Percentiles rank a stretch among this genome's conserved stretches.
These are phyloP conservation scores for Vanderwaltozyma verrucispora DNA, from an alignment of 805 yeast genomes.

Conservation along the genomic window DNA sequence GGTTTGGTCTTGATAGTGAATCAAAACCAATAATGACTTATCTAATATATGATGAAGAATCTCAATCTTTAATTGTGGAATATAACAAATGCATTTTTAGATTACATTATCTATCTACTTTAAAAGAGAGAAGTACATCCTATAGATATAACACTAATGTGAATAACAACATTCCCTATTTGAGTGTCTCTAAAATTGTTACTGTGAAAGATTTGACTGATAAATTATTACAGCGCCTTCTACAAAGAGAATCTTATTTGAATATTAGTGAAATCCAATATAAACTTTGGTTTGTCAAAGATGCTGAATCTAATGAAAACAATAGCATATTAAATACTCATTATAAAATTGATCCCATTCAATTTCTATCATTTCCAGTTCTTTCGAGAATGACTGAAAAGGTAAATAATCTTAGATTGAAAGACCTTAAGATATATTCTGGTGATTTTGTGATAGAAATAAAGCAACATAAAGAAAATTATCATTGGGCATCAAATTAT, in stretches of 20 bases:
- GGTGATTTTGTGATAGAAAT: conserved; percentile 30
- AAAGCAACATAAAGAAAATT: conserved; percentile 15
- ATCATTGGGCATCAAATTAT: conserved; percentile 32
- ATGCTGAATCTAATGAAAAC: conserved; percentile 4
- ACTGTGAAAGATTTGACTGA: conserved; percentile 22
- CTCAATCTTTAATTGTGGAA: conserved; percentile 26
- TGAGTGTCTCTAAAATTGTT: conserved; percentile 29
- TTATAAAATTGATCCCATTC: conserved; percentile 20
- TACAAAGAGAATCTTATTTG: conserved; percentile 13
- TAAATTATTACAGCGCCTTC: conserved; percentile 14
- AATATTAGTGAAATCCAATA: conserved; percentile 8
- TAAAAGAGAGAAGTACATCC: conserved; percentile 5
- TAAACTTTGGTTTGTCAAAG: conserved; percentile 21
- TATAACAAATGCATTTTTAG: conserved; percentile 30
- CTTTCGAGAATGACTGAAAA: conserved; percentile 19
- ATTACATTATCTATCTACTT: conserved; percentile 25
- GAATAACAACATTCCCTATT: conserved; percentile 16
- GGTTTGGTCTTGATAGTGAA: conserved; percentile 43
- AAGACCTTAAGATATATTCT: conserved; percentile 12
- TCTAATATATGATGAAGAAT: conserved; percentile 22
- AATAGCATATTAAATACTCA: conserved; percentile 4
- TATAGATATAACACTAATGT: conserved; percentile 2
- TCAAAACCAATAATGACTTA: conserved; percentile 32
- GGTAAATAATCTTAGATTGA: conserved; percentile 9
- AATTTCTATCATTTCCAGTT: conserved; percentile 19